Conservation (phyloP, 352 stramenopile genomes). For the Globisporangium mamillatum region DNA sequence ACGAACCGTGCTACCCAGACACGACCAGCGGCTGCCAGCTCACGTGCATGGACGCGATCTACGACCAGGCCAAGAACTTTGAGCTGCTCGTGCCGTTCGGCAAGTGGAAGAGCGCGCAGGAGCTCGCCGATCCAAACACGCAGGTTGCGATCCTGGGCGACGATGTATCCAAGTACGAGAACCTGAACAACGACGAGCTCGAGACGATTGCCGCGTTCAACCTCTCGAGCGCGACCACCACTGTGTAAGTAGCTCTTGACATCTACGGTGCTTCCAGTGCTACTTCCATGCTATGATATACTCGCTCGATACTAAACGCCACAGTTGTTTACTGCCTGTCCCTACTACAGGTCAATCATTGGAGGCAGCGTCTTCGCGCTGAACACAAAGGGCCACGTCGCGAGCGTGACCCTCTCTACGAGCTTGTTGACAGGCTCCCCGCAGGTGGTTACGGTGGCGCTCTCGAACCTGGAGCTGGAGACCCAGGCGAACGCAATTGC, state of each 20-base stretch:
- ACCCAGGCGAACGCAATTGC: neutral
- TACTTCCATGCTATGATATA: too few relatives aligned
- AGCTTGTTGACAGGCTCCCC: neutral
- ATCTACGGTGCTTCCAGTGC: too few relatives aligned
- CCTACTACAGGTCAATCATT: too few relatives aligned
- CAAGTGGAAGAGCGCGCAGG: slow-evolving; percentile 5
- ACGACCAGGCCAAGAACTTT: neutral
- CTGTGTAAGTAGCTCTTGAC: too few relatives aligned
- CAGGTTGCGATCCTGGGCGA: neutral
- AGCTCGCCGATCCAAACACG: neutral
- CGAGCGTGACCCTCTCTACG: neutral
- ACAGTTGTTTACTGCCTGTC: too few relatives aligned
- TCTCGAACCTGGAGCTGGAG: neutral
- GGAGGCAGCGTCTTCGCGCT: neutral
- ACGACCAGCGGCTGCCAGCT: neutral
- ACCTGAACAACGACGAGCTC: neutral
- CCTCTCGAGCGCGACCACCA: neutral
- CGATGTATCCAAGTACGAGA: neutral
- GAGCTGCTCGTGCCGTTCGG: slow-evolving; percentile 8
- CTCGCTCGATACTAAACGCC: too few relatives aligned
- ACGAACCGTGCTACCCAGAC: slow-evolving; percentile 2
- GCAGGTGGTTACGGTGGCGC: neutral
- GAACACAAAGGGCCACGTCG: neutral
- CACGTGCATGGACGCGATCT: neutral
- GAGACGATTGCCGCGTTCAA: neutral